These are phyloP conservation scores for Picea glauca DNA, from an alignment of 75 land plant genomes.

Conservation along the genomic window DNA sequence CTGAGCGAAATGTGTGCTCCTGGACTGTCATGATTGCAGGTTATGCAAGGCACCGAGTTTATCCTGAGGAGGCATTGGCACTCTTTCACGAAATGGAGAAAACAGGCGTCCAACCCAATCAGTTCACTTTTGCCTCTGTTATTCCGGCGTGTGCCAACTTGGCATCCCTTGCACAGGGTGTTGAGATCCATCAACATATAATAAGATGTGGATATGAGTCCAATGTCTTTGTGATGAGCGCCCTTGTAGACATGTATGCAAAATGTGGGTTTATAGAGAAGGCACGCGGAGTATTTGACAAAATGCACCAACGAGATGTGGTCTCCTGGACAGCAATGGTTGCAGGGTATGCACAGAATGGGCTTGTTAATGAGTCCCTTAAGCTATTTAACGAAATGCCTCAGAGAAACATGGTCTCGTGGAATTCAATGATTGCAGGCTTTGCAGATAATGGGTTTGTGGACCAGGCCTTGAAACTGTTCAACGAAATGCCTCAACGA, in stretches of 20 bases:
- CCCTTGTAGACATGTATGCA: slow-evolving; percentile 21
- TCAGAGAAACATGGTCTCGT: background rate
- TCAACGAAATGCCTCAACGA: background rate
- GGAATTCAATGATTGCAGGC: background rate
- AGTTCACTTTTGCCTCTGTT: slow-evolving; percentile 9
- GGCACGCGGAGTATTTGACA: slow-evolving; percentile 16
- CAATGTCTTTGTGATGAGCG: background rate
- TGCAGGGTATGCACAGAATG: slow-evolving; percentile 8
- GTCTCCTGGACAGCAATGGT: slow-evolving; percentile 8
- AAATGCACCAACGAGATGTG: background rate
- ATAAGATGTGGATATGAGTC: slow-evolving; percentile 8
- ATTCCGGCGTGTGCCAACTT: slow-evolving; percentile 6
- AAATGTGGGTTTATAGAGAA: slow-evolving; percentile 15
- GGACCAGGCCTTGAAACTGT: background rate
- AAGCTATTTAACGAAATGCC: background rate
- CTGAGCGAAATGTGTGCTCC: background rate
- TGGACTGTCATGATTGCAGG: slow-evolving; percentile 15
- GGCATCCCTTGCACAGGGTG: slow-evolving; percentile 1
- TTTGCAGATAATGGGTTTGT: background rate
- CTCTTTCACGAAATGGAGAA: background rate
- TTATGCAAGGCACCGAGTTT: slow-evolving; percentile 9
- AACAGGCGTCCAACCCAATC: slow-evolving; percentile 2
- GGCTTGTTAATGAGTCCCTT: background rate
- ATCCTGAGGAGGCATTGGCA: background rate
- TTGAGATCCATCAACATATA: slow-evolving; percentile 10